Evolutionary conservation across 2,329 filamentous ascomycete species (phyloP).

Genomic region (Talaromyces sp.): DNA sequence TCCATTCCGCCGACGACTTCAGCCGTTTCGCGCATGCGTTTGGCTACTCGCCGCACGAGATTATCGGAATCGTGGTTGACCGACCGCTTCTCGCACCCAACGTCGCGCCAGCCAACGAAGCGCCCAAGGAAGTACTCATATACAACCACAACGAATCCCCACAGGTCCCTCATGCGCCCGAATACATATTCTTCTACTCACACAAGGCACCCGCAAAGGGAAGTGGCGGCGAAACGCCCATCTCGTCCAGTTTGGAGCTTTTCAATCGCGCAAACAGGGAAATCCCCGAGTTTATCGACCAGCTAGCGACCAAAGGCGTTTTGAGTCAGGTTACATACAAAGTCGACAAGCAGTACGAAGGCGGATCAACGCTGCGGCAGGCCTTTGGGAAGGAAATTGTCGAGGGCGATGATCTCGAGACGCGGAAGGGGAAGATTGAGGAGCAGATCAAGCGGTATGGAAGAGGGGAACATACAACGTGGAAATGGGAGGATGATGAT

Average conservation of each 20-base stretch:
- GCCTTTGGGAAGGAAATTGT: constrained; percentile 46
- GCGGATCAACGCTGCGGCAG: constrained; percentile 43
- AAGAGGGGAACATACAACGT: constrained; percentile 42
- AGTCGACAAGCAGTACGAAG: constrained; percentile 39
- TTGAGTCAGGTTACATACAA: constrained; percentile 34
- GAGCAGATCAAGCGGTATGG: constrained; percentile 44
- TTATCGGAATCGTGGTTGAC: constrained; percentile 48
- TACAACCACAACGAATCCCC: constrained; percentile 50
- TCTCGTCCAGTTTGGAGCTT: constrained; percentile 46
- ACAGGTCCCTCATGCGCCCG: constrained; percentile 48
- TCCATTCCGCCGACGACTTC: constrained; percentile 43
- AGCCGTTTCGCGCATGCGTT: constrained; percentile 48
- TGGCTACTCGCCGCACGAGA: constrained; percentile 45
- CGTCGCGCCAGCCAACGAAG: constrained; percentile 46
- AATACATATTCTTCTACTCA: constrained; percentile 49
- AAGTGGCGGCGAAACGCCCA: constrained; percentile 40
- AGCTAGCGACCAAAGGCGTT: constrained; percentile 39
- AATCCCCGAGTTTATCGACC: constrained; percentile 43
- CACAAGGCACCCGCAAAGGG: constrained; percentile 31
- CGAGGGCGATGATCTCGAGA: constrained; percentile 41
- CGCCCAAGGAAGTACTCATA: constrained; percentile 44
- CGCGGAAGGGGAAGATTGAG: constrained; percentile 32
- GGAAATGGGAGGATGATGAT: constrained; percentile 44
- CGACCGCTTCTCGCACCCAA: constrained; percentile 41
- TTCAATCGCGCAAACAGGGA: constrained; percentile 42